Base-by-base conservation (phyloP, 805 yeast species). In the Lipomyces mesembrius region DNA sequence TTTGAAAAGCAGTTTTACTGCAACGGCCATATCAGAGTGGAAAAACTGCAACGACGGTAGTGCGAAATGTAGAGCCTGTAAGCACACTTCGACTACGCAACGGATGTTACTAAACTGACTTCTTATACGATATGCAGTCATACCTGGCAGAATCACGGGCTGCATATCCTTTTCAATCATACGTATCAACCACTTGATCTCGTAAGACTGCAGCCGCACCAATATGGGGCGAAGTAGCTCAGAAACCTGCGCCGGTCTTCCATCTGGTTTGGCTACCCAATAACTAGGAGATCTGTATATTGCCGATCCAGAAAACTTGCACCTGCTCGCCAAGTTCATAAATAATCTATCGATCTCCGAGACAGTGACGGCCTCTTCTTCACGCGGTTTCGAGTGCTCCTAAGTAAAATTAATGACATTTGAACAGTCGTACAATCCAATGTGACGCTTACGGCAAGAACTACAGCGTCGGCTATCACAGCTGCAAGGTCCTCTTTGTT, bases 111-210 rank as follows among this genome's bases (percentile, higher is more conserved):
- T 32, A 11, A 9, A 35, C 17, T 34, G 43, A 11, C 11, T 25
- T n/a, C 25, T 17, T 35, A 46, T n/a, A n/a, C 9, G 43, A 17
- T 20, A 35, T 5, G 17, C 9, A 17, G 43, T n/a, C 59, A 8
- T 57, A 53, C 60, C 56, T 14, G 67, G 63, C 17, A 67, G 53
- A 1, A 53, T 8, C 9, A 59, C 65, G 3, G 70, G 70, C 17
- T 35, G 61, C 57, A 64, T 46, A 27, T 67, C 57, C 51, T 61
- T 64, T 17, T 43, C 29, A 3, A 64, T 20, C 51, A 67, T 61
- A 32, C 65, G 59, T 7, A 67, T 27, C n/a, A 67, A 39, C 70
- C 70, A 67, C 27, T 67, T 67, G 46, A 64, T 39, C 43, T 67
- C 65, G 27, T 11, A 11, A 2, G 70, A 52, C 6, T 22, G 54